Base-by-base conservation (phyloP, 2,329 filamentous ascomycete genomes). In the Aaosphaeria arxii region DNA sequence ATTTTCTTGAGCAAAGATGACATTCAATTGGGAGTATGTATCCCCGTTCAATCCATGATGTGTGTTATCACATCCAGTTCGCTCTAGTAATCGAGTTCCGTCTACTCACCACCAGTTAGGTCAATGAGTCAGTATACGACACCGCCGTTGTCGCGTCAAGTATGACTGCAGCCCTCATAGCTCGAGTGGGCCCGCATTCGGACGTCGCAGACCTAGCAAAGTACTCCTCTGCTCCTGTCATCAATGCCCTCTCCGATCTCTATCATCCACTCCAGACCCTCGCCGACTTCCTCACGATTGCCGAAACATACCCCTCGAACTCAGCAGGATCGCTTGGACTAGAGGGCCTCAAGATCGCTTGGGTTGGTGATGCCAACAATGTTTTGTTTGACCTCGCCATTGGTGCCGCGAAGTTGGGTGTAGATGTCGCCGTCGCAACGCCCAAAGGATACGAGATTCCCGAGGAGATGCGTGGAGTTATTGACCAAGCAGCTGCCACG, bases 1-100 rank as follows among this genome's bases (percentile, higher is more conserved):
- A 96, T 99, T 91, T 99, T 99, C 69, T 73, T 99, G 49, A 91
- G 91, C 62, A 94, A 91, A 67, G 87, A 95, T 47, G 94, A 99
- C 67, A 99, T 99, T 53, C 94, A 99, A 71, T 79, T 99, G 17
- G 94, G 94, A 45, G 94, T 88, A 70, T 56, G 79, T 75, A 30
- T 11, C 2, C 9, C 24, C 7, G 24, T 40, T 2, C 39, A 40
- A 29, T 24, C 7, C 13, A 36, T 9, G n/a, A 36, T 36, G 33
- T n/a, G n/a, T 36, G 2, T 36, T n/a, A 36, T 24, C 17, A 24
- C 17, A 24, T 24, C 17, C 17, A 24, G 17, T 24, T 24, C 17
- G 17, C 17, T 24, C 17, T 24, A 24, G 17, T 24, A 36, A 9
- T 36, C 4, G 33, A 36, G 33, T 13, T 3, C 3, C 33, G 9